phyloP scores from a whole-genome alignment of 169 alveolate genomes.

The Ichthyophthirius multifiliis region DNA sequence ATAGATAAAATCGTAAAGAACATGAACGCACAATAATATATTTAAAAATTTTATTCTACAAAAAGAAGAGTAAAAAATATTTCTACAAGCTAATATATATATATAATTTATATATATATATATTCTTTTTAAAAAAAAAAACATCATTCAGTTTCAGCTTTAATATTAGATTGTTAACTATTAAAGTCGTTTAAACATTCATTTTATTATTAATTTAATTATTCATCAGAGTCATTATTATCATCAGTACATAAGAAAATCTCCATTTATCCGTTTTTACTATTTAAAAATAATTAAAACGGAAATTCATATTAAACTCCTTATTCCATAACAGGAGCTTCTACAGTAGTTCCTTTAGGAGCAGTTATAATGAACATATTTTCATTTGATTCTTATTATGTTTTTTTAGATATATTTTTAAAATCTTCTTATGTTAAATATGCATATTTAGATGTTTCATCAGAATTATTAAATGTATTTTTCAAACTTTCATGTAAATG shows the following conservation, averaged over 20 bases:
- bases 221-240: too few species aligned
- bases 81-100: too few species aligned
- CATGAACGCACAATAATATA: too few species aligned
- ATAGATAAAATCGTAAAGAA: too few species aligned
- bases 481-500: not conserved
- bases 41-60: too few species aligned
- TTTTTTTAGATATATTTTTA: not conserved
- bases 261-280: not conserved
- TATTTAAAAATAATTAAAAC: not conserved
- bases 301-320: constrained; percentile 7
- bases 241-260: constrained; percentile 23
- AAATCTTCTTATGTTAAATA: constrained; percentile 19
- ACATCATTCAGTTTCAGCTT: too few species aligned
- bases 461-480: not conserved
- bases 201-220: too few species aligned
- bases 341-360: constrained; percentile 7
- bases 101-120: too few species aligned
- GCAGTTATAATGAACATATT: constrained; percentile 13
- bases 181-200: too few species aligned
- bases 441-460: constrained; percentile 5
- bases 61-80: too few species aligned
- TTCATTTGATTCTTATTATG: not conserved
- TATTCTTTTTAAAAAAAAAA: too few species aligned
- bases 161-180: too few species aligned
- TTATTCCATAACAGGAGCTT: not conserved